phyloP scores from a whole-genome alignment of 2,329 filamentous ascomycete genomes.

The Mariannaea elegans region DNA sequence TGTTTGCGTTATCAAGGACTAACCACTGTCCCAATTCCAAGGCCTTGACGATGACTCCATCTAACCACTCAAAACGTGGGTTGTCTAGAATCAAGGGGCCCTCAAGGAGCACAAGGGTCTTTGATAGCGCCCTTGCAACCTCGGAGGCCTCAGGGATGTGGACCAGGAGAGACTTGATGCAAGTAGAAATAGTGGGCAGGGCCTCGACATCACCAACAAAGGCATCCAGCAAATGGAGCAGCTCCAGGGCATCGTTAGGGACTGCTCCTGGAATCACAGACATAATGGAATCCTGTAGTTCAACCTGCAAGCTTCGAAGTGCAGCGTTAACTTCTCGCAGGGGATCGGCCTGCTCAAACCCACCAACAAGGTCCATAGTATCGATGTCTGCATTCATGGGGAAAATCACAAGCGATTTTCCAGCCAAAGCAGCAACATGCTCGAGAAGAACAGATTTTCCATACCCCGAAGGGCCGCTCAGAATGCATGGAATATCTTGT shows the following conservation, averaged over 20 bases:
- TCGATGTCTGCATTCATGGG: conserved; percentile 95
- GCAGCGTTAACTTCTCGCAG: conserved; percentile 73
- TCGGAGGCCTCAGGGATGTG: conserved; percentile 55
- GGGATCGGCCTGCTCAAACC: conserved; percentile 93
- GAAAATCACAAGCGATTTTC: conserved; percentile 81
- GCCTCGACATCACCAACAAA: conserved; percentile 49
- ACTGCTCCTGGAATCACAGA: conserved; percentile 56
- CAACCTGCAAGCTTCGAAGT: conserved; percentile 58
- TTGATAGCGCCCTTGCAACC: conserved; percentile 57
- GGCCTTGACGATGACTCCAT: conserved; percentile 90
- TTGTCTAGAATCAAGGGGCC: conserved; percentile 68
- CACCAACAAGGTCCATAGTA: conserved; percentile 95
- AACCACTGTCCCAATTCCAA: conserved; percentile 89
- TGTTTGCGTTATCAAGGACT: conserved; percentile 94
- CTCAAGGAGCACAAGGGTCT: conserved; percentile 60
- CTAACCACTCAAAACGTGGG: conserved; percentile 94
- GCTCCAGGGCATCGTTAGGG: conserved; percentile 56
- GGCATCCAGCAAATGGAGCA: conserved; percentile 61
- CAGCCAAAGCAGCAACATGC: conserved; percentile 81
- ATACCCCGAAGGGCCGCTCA: conserved; percentile 84
- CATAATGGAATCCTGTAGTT: conserved; percentile 62
- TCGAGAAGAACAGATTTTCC: conserved; percentile 86
- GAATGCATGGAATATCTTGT: conserved; percentile 86
- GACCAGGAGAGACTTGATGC: conserved; percentile 51
- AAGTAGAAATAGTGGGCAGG: conserved; percentile 49